Evolutionary conservation across 2,329 filamentous ascomycete genomes (phyloP), one percentile per base, ranked within the genome.

Genomic region (Dactylellina cionopaga): DNA sequence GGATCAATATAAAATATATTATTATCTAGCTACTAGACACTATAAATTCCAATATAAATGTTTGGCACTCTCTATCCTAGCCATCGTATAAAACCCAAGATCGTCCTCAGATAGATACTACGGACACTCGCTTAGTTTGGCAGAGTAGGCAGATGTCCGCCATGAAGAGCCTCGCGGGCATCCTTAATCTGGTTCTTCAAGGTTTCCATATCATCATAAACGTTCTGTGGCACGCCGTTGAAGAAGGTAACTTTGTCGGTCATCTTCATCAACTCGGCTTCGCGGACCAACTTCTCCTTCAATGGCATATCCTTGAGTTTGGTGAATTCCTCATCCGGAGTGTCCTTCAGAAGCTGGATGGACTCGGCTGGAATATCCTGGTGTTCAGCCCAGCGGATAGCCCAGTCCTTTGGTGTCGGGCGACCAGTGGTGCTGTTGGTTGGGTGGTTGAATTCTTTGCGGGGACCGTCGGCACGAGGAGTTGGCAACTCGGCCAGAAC

Each of bases 191-290:
- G 17, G n/a, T 19, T 25, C 31, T 29, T 31, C 19, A 66, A 25
- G 19, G 37, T 49, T 17, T 39, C 29, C 29, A 66, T 17, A 51
- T 66, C 62, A 22, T 39, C 51, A 27, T 66, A 66, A 9, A 66
- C 39, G 33, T 27, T 22, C 51, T 44, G 41, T 5, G 51, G 41
- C 31, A 66, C 62, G 11, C 22, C 41, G 29, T 25, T 11, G 33
- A 66, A 66, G 41, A 66, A 66, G 17, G 49, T 22, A 17, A 58
- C 41, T 22, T 56, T 56, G 17, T 55, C 62, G 4, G 33, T 41
- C 46, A 43, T 44, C 51, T 56, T 49, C 41, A 58, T 27, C 13
- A 66, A 9, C 33, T 49, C 25, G 15, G 41, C 41, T 24, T 56
- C 62, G 15, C 22, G 27, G 29, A 66, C 31, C 39, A 66, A 33